These are phyloP conservation scores for Vinca minor DNA, from an alignment of 257 asterid genomes.

Conservation along the genomic window DNA sequence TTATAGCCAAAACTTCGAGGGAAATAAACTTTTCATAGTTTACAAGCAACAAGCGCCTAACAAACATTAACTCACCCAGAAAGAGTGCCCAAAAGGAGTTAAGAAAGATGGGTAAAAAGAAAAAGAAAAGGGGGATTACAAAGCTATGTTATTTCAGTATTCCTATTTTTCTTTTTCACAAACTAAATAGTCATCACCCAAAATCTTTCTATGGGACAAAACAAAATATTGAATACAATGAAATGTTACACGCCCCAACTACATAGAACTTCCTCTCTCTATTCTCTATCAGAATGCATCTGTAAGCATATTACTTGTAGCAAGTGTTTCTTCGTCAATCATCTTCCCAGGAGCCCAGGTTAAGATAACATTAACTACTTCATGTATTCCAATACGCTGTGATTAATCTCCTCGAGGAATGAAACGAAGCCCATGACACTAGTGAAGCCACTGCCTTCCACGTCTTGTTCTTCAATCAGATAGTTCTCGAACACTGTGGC, in stretches of 20 bases:
- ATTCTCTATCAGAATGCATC: slow-evolving; percentile 9
- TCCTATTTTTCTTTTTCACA: not conserved
- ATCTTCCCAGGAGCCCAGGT: not conserved
- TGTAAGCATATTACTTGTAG: not conserved
- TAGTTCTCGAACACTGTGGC: slow-evolving; percentile 79
- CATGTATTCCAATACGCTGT: slow-evolving; percentile 58
- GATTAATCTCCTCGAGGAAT: slow-evolving; percentile 78
- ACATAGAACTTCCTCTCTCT: slow-evolving; percentile 18
- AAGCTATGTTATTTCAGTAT: not conserved
- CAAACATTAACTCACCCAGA: too few species aligned
- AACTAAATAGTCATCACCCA: not conserved
- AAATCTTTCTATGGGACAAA: not conserved
- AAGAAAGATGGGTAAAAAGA: too few species aligned
- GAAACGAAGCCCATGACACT: slow-evolving; percentile 85
- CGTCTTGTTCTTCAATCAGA: slow-evolving; percentile 96
- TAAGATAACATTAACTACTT: slow-evolving; percentile 12
- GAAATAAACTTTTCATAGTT: too few species aligned
- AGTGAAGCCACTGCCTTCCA: slow-evolving; percentile 70
- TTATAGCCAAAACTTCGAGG: too few species aligned
- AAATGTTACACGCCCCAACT: not conserved
- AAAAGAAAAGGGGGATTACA: too few species aligned
- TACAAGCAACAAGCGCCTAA: not conserved
- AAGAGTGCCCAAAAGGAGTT: too few species aligned
- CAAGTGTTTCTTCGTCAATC: slow-evolving; percentile 16
- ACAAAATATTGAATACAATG: not conserved